Conservation (phyloP, 1,284 basidiomycete species). For the Pisolithus thermaeus region DNA sequence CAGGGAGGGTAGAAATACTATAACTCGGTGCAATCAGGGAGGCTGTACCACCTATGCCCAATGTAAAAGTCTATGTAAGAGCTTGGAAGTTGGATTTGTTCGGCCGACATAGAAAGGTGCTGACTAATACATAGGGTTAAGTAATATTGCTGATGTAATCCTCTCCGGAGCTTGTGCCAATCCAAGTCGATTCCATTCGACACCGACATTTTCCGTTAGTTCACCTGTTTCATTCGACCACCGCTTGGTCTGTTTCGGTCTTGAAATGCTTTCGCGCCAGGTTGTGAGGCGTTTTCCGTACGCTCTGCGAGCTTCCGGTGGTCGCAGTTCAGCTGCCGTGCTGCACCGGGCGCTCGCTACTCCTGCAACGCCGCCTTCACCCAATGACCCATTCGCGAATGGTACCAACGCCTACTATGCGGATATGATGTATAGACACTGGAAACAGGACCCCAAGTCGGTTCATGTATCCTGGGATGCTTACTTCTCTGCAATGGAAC, state of each 20-base stretch:
- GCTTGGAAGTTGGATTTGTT: no score
- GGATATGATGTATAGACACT: conserved; percentile 92
- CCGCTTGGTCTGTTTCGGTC: not conserved
- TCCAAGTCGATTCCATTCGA: not conserved
- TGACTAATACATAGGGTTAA: no score
- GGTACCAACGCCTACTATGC: conserved; percentile 94
- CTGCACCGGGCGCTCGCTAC: conserved; percentile 40
- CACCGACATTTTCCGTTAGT: not conserved
- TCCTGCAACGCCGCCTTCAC: conserved; percentile 49
- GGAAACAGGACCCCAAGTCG: conserved; percentile 85
- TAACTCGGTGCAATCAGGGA: no score
- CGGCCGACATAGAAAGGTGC: no score
- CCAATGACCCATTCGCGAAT: conserved; percentile 81
- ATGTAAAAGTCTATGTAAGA: no score
- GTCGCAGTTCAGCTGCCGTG: conserved; percentile 10
- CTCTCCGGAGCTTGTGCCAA: not conserved
- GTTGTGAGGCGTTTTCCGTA: conserved; percentile 26
- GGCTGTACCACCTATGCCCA: no score
- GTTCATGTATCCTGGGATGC: conserved; percentile 95
- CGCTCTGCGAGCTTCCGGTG: conserved; percentile 13
- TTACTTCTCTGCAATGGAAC: conserved; percentile 93
- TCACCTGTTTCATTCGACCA: not conserved
- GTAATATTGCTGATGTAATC: not conserved
- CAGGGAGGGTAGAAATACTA: not conserved
- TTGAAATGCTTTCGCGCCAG: conserved; percentile 27